Base-by-base conservation (phyloP, 2,329 filamentous ascomycete species). In the Pestalotiopsis sp. region DNA sequence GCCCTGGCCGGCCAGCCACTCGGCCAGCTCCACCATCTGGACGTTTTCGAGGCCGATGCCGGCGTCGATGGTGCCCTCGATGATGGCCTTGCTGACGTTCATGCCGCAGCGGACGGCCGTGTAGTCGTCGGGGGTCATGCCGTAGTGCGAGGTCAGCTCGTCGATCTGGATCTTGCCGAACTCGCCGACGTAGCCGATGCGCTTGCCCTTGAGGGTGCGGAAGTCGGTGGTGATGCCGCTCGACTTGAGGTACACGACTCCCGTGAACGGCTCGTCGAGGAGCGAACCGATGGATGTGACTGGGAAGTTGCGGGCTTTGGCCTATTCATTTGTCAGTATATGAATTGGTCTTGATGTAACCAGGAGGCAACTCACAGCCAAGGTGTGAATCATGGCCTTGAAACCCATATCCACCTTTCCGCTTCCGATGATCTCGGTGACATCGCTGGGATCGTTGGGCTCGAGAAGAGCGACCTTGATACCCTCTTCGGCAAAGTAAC, bases 121-220 rank as follows among this genome's bases (percentile, higher is more conserved):
- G 84, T 94, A 94, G 82, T 94, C 91, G 5, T 83, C 80, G 0
- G 91, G 88, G 1, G 87, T 85, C 88, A 94, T 93, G 77, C 91
- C 91, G 78, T 93, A 93, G 85, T 94, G 88, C 60, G 89, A 89
- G 63, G 92, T 94, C 70, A 94, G 87, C 78, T 94, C 92, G 78
- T 94, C 92, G 73, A 94, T 93, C 82, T 94, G 92, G 78, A 94
- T 93, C 87, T 91, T 94, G 80, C 92, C 92, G 71, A 94, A 94
- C 78, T 94, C 92, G 74, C 92, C 92, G 68, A 94, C 92, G 73
- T 94, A 94, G 77, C 92, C 92, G 77, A 94, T 94, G 27, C 87
- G 88, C 82, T 93, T 93, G 73, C 91, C 92, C 80, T 91, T 91
- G 73, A 94, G 87, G 55, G 90, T 91, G 77, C 85, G 87, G 82